Evolutionary conservation across 805 yeast genomes (phyloP), one percentile per base, ranked within the genome.

Genomic region (Millerozyma miso): DNA sequence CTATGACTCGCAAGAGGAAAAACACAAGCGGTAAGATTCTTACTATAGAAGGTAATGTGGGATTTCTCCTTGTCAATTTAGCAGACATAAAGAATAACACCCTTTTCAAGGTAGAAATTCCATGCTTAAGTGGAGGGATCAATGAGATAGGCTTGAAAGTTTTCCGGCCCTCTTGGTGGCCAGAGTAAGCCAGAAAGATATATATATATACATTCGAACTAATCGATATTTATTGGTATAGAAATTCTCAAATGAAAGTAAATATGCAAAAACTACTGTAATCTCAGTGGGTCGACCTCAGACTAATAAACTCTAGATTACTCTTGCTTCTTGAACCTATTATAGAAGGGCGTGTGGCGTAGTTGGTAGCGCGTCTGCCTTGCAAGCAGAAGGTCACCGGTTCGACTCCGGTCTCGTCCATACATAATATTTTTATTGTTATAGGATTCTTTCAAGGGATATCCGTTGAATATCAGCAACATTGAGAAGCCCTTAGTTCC

Each of bases 341-440:
- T n/a, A n/a, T n/a, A n/a, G 7, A 32, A 32, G 83, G 83, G 83
- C 82, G 80, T 74, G 80, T 79, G 80, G 84, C 84, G 83, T 74
- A 79, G 84, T 79, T 79, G 84, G 84, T 79, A 79, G 83, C 83
- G 84, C 83, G 83, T 72, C 69, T 71, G 79, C 83, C 79, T 78
- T 77, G 83, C 83, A 79, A 74, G 85, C 76, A 68, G 71, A 73
- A 79, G 85, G 85, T 78, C 84, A 73, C 68, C 73, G 82, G 83
- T 79, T 79, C 83, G 82, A 79, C 63, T 78, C 83, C 83, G 74
- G 77, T 74, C 80, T 73, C 80, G 82, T 79, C 83, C 83, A 78
- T 44, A 48, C n/a, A n/a, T n/a, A n/a, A n/a, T n/a, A n/a, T n/a
- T n/a, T n/a, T n/a, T n/a, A n/a, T n/a, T n/a, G n/a, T n/a, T n/a